Percentiles rank a stretch among this genome's conserved stretches.
phyloP scores from a whole-genome alignment of 345 rosid species.

The Combretum micranthum region DNA sequence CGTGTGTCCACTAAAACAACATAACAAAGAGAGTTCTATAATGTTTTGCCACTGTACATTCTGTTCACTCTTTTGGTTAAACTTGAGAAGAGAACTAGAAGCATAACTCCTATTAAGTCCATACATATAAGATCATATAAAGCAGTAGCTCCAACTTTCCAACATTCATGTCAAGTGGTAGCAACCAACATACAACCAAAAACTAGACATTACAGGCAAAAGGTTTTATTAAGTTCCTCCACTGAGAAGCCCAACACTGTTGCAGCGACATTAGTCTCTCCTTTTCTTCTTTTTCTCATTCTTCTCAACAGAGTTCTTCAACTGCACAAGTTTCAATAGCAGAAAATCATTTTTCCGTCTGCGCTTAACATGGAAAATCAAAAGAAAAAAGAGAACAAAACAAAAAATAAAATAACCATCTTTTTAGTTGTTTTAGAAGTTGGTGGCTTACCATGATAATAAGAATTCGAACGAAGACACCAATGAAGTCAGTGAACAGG shows the following conservation, averaged over 20 bases:
- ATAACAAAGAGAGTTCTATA: too few relatives aligned
- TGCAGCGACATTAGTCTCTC: constrained; percentile 22
- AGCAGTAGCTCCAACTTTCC: background rate
- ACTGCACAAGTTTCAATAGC: constrained; percentile 24
- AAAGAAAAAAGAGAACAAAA: too few relatives aligned
- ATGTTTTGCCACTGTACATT: too few relatives aligned
- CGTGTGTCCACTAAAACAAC: too few relatives aligned
- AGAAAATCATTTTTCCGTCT: background rate
- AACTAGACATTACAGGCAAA: too few relatives aligned
- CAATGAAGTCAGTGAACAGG: constrained; percentile 78
- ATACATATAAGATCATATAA: background rate
- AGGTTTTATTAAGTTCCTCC: too few relatives aligned
- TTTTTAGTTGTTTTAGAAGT: background rate
- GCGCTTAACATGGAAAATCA: background rate
- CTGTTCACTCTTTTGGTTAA: too few relatives aligned
- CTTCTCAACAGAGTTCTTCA: constrained; percentile 56
- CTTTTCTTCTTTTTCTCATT: constrained; percentile 68
- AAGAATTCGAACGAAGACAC: constrained; percentile 74
- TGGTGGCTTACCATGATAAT: constrained; percentile 56
- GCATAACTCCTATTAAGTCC: background rate
- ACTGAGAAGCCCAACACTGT: background rate
- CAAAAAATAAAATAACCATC: background rate
- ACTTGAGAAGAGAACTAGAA: too few relatives aligned
- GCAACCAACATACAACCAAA: too few relatives aligned
- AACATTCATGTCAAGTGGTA: background rate